These are phyloP conservation scores for Plasmodium gaboni DNA, from an alignment of 169 alveolate genomes.

Conservation along the genomic window DNA sequence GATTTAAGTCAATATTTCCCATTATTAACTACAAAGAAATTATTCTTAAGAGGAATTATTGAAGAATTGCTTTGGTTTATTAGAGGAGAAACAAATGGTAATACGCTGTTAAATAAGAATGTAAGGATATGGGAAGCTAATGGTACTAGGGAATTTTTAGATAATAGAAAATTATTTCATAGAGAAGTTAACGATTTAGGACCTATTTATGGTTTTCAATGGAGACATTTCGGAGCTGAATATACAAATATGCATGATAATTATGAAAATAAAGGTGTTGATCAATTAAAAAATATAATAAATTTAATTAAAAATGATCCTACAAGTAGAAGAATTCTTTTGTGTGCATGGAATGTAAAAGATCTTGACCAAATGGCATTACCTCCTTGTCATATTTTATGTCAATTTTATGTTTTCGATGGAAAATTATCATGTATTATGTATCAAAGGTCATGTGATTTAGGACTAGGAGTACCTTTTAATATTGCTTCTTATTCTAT, in stretches of 20 bases:
- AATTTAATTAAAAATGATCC: constrained; percentile 94
- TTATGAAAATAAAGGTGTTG: constrained; percentile 94
- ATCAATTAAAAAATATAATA: constrained; percentile 92
- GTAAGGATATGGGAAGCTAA: constrained; percentile 98
- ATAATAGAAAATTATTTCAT: constrained; percentile 92
- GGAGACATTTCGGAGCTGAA: constrained; percentile 98
- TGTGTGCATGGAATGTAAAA: constrained; percentile 97
- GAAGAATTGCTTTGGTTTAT: constrained; percentile 98
- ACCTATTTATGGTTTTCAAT: constrained; percentile 99
- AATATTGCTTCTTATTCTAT: constrained; percentile 98
- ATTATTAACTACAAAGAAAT: constrained; percentile 96
- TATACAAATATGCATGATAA: constrained; percentile 92
- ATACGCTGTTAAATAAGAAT: constrained; percentile 92
- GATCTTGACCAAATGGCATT: constrained; percentile 97
- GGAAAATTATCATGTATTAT: constrained; percentile 95
- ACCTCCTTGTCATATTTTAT: constrained; percentile 98
- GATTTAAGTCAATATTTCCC: constrained; percentile 95
- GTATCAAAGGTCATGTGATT: constrained; percentile 98
- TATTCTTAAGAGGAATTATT: constrained; percentile 94
- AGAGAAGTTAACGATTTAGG: constrained; percentile 97
- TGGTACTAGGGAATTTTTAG: constrained; percentile 97
- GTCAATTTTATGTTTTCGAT: constrained; percentile 95
- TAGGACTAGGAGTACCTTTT: constrained; percentile 99
- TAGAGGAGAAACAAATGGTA: constrained; percentile 96
- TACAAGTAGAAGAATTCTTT: constrained; percentile 92